Base-by-base conservation (phyloP, 352 stramenopile genomes). In the Phytophthora palmivora region DNA sequence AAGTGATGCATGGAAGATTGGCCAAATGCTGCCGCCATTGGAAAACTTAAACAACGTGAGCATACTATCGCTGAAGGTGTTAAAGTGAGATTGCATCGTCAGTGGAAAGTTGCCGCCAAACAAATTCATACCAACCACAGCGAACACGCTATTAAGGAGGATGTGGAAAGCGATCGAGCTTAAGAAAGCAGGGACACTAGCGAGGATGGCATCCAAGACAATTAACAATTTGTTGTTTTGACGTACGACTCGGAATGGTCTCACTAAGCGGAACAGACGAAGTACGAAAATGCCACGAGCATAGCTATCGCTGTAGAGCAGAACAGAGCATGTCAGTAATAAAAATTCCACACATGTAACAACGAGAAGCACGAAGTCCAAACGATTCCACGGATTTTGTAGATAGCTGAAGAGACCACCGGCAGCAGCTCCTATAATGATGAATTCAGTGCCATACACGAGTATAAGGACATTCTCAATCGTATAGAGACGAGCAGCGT, bases 1-100 rank as follows among this genome's bases (percentile, higher is more conserved):
- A 22, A 93, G 72, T 1, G 84, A 90, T 8, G 79, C 81, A 39
- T 89, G 78, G 26, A 95, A 90, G 33, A 96, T 88, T 21, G 79
- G 74, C 88, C 87, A 96, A 30, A 85, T 88, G 38, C 89, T 86
- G 0, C 84, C 87, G 6, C 88, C 88, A 47, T 85, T 94, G 36
- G 88, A 80, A 38, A 94, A 85, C 53, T 95, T 94, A 58, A 95
- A 95, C 1, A 96, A 72, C 9, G 87, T 94, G 3, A 96, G 71
- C 71, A 95, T 82, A 44, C 78, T 84, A 54, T 94, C 85, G 14
- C 82, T 81, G 46, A 94, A 96, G 7, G 88, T 94, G 37, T 95
- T 89, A 50, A 88, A 96, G 19, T 96, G 76, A 0, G 83, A 89
- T 19, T 72, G 68, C 79, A 90, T 92, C 5, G 79, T 67, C 4